These are phyloP conservation scores for Euryodendron excelsum DNA, from an alignment of 148 eudicot species.

Conservation along the genomic window DNA sequence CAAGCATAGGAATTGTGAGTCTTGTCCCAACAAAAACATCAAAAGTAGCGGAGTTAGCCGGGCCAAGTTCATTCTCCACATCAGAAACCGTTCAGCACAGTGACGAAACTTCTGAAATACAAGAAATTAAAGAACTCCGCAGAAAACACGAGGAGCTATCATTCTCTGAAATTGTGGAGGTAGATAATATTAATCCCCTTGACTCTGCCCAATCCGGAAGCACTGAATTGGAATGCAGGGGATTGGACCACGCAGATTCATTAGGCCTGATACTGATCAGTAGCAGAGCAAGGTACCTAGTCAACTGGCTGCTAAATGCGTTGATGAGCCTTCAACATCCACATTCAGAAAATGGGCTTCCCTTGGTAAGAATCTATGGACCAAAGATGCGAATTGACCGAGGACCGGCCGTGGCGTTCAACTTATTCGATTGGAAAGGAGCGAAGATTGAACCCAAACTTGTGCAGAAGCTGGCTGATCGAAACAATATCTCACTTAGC, in stretches of 20 bases:
- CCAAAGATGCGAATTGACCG: constrained; percentile 49
- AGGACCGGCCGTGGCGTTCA: constrained; percentile 62
- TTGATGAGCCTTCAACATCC: constrained; percentile 53
- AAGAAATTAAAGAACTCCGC: constrained; percentile 2
- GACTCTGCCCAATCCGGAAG: too few species aligned
- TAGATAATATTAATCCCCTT: constrained; percentile 6
- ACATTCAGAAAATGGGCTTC: constrained; percentile 37
- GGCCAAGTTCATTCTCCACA: constrained; percentile 2
- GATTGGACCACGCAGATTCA: constrained; percentile 67
- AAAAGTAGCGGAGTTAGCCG: not conserved
- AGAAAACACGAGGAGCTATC: not conserved
- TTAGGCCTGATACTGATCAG: constrained; percentile 57
- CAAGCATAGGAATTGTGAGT: constrained; percentile 37
- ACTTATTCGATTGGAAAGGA: constrained; percentile 73
- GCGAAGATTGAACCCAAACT: constrained; percentile 58
- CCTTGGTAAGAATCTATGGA: constrained; percentile 57
- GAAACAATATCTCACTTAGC: constrained; percentile 58
- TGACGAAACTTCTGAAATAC: constrained; percentile 12
- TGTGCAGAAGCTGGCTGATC: constrained; percentile 72
- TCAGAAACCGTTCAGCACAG: not conserved
- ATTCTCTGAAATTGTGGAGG: constrained; percentile 17
- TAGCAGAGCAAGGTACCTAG: constrained; percentile 46
- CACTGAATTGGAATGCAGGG: constrained; percentile 34
- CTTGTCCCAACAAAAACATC: constrained; percentile 20
- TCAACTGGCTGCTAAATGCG: constrained; percentile 72